Evolutionary conservation across 495 filamentous ascomycete species (phyloP), one percentile per base, ranked within the genome.

Genomic region (Hypoxylon crocopeplum): DNA sequence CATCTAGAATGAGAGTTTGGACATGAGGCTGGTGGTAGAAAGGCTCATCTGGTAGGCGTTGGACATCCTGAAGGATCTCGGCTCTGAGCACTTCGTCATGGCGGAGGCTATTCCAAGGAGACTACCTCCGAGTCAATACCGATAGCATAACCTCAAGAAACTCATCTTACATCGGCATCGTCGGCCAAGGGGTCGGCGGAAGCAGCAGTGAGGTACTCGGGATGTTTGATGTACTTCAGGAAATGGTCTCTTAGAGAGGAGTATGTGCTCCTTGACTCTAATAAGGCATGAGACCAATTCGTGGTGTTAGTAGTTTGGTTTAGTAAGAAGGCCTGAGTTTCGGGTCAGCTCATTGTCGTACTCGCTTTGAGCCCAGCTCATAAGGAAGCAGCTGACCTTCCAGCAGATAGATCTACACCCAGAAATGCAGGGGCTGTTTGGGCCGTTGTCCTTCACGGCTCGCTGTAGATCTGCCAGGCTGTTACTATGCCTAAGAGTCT

Each of bases 41-140:
- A 13, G 83, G 77, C 59, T 96, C 90, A 45, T 99, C 95, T 13
- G 95, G 94, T 78, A 99, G 85, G 56, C 94, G 80, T 51, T 93
- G 89, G 30, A 99, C 90, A 77, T 99, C 94, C 73, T 98, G 94
- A n/a, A 87, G 79, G 24, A 99, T 98, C 65, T 99, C 94, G 34
- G 84, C 84, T 58, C 93, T 85, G 7, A 94, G 79, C 32, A 85
- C 78, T 71, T 97, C 91, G 70, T 98, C 95, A 46, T 86, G 82
- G 39, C 91, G 89, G 36, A 93, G 77, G 12, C 84, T 84, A 69
- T 88, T 84, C 93, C 93, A 98, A 11, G 93, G 94, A 52, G 93
- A 97, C 91, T 93, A 71, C 52, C 30, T 58, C 40, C n/a, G 27
- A 59, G 51, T 64, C 22, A 64, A 21, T 34, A 50, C 20, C 12